phyloP scores from a whole-genome alignment of 305 asterid species.

The Solanum aculeatissimum region DNA sequence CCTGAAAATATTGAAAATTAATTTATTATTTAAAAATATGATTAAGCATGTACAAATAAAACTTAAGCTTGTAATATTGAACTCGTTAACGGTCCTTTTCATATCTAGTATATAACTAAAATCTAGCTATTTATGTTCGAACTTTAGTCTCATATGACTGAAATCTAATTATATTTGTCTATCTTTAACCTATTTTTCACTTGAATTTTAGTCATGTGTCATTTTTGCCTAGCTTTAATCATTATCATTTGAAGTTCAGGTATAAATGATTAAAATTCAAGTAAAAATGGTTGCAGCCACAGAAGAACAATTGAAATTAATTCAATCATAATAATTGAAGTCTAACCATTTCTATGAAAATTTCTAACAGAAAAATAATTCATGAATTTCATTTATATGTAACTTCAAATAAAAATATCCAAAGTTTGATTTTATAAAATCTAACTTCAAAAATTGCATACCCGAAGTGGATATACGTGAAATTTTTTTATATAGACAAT shows the following conservation, averaged over 20 bases:
- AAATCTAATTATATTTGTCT: not conserved
- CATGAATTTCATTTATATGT: not conserved
- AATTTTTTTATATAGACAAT: not conserved
- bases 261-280: not conserved
- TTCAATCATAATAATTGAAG: not conserved
- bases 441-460: not conserved
- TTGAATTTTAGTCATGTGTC: not conserved
- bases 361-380: not conserved
- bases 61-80: too few species aligned
- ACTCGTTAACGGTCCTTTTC: too few species aligned
- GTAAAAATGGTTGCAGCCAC: accelerated
- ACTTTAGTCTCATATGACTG: too few species aligned
- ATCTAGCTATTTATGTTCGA: too few species aligned
- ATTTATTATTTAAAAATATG: too few species aligned
- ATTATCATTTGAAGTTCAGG: not conserved
- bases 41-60: too few species aligned
- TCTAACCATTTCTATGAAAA: not conserved
- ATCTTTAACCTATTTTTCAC: too few species aligned
- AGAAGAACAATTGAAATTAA: too few species aligned
- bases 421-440: too few species aligned
- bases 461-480: not conserved
- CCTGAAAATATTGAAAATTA: too few species aligned
- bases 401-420: not conserved
- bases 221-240: not conserved
- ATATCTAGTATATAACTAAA: too few species aligned